Percentiles rank a stretch among this genome's conserved stretches.
phyloP scores from a whole-genome alignment of 305 asterid species.

The Plantago rigida region DNA sequence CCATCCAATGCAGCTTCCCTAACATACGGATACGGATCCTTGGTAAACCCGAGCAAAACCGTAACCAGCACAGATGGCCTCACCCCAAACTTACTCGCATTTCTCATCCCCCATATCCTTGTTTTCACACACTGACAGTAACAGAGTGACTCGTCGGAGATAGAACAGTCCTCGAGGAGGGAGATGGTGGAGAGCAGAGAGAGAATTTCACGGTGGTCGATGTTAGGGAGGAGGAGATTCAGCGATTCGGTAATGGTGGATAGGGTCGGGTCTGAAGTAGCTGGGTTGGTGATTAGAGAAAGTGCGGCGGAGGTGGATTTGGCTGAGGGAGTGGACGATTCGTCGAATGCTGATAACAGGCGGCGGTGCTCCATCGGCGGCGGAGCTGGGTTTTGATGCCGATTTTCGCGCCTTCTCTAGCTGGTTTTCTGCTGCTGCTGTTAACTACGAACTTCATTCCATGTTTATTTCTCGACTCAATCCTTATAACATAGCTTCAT shows the following conservation, averaged over 20 bases:
- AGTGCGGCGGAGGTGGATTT: constrained; percentile 26
- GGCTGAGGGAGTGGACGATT: constrained; percentile 19
- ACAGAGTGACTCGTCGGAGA: constrained; percentile 56
- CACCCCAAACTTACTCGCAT: constrained; percentile 42
- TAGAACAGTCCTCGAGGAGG: constrained; percentile 28
- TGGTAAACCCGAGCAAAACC: constrained; percentile 64
- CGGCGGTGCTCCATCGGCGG: constrained; percentile 40
- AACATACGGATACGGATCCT: constrained; percentile 70
- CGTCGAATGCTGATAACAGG: constrained; percentile 30
- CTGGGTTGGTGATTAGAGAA: constrained; percentile 60
- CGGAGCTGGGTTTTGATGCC: not conserved
- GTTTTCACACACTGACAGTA: constrained; percentile 42
- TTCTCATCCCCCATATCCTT: constrained; percentile 55
- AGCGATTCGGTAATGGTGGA: constrained; percentile 42
- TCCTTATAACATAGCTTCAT: too few species aligned
- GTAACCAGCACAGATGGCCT: constrained; percentile 65
- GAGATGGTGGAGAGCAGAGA: constrained; percentile 46
- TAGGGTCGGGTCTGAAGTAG: constrained; percentile 44
- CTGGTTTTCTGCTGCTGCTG: too few species aligned
- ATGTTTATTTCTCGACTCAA: too few species aligned
- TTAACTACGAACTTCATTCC: too few species aligned
- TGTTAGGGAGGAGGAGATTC: constrained; percentile 28
- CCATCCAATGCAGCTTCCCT: constrained; percentile 68
- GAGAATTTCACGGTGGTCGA: constrained; percentile 35
- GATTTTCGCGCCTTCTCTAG: too few species aligned